Conservation (phyloP, 257 asterid species). For the Fraxinus americana region DNA sequence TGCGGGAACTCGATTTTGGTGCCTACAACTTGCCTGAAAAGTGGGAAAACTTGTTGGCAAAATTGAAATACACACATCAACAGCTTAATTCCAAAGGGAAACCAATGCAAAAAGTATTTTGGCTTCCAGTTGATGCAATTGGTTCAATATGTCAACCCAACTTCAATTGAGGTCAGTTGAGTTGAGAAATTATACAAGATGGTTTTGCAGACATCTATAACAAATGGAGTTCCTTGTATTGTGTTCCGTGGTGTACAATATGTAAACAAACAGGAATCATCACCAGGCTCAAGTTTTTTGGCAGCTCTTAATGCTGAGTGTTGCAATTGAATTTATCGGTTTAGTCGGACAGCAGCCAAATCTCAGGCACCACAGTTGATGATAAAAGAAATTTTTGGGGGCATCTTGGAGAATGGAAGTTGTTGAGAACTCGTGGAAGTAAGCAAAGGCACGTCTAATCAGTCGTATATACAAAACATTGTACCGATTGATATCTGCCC, state of each 20-base stretch:
- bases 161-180: not conserved
- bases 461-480: not conserved
- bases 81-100: not conserved
- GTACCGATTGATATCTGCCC: not conserved
- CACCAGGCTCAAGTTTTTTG: not conserved
- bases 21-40: not conserved
- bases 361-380: not conserved
- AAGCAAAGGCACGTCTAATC: not conserved
- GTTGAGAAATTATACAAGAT: not conserved
- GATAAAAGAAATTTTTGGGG: not conserved
- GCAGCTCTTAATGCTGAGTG: not conserved
- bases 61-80: not conserved
- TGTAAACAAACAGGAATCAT: not conserved
- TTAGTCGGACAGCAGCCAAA: not conserved
- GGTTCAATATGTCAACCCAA: not conserved
- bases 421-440: not conserved
- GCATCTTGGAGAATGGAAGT: not conserved
- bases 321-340: not conserved
- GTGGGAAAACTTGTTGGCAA: not conserved
- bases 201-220: not conserved
- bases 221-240: not conserved
- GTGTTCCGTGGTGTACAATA: not conserved
- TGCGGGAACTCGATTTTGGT: not conserved
- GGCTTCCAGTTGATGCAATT: not conserved
- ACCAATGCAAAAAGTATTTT: not conserved